phyloP scores from a whole-genome alignment of 1,139 yeast species.

The Nakaseomyces glabratus region DNA sequence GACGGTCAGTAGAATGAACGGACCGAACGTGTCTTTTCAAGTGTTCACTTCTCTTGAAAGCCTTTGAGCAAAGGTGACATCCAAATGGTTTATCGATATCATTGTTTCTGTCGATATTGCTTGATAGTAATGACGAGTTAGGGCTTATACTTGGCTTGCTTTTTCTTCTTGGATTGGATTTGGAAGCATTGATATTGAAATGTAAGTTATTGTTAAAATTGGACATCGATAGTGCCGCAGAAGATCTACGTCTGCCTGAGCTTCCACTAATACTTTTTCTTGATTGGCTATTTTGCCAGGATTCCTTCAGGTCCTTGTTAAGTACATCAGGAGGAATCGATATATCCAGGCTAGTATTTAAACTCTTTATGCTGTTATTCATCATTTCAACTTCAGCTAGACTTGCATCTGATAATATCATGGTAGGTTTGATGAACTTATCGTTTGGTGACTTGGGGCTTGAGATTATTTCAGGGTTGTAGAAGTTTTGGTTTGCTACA shows the following conservation, averaged over 20 bases:
- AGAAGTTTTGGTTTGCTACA: slow-evolving; percentile 7
- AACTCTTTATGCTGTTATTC: slow-evolving; percentile 4
- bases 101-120: slow-evolving; percentile 4
- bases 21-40: slow-evolving; percentile 68
- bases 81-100: slow-evolving; percentile 32
- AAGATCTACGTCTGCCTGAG: slow-evolving; percentile 1
- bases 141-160: slow-evolving; percentile 1
- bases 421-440: slow-evolving; percentile 17
- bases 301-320: slow-evolving; percentile 1
- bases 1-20: slow-evolving; percentile 55
- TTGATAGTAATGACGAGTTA: background rate
- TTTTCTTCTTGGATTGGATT: slow-evolving; percentile 1
- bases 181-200: slow-evolving; percentile 3
- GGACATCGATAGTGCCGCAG: slow-evolving; percentile 1
- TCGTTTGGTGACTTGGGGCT: slow-evolving; percentile 13
- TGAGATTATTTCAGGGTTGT: slow-evolving; percentile 10
- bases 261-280: background rate
- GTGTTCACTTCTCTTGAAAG: slow-evolving; percentile 70
- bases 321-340: slow-evolving; percentile 4
- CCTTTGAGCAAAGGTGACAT: slow-evolving; percentile 32
- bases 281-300: slow-evolving; percentile 1
- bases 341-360: slow-evolving; percentile 2
- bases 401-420: slow-evolving; percentile 14
- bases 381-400: slow-evolving; percentile 4
- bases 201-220: slow-evolving; percentile 3